Conservation (phyloP, 2,329 filamentous ascomycete species). For the Elsinoe batatas region DNA sequence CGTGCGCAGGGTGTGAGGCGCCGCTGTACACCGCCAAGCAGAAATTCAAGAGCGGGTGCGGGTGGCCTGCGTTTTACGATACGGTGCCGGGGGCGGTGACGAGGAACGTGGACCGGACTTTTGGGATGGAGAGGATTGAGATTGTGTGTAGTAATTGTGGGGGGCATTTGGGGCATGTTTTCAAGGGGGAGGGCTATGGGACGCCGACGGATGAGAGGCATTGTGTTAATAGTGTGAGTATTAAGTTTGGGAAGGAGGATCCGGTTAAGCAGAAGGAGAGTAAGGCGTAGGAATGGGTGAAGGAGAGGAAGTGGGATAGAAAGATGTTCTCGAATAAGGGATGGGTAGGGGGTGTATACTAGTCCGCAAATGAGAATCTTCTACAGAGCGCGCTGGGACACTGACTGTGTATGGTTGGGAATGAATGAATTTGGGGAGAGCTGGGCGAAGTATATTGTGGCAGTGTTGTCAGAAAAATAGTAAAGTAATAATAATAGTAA, state of each 20-base stretch:
- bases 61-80: slow-evolving; percentile 98
- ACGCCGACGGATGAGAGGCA: slow-evolving; percentile 93
- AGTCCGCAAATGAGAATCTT: too few relatives aligned
- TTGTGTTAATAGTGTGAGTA: slow-evolving; percentile 87
- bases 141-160: slow-evolving; percentile 94
- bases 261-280: slow-evolving; percentile 32
- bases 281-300: slow-evolving; percentile 21
- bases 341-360: too few relatives aligned
- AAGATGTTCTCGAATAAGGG: too few relatives aligned
- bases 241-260: slow-evolving; percentile 69
- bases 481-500: too few relatives aligned
- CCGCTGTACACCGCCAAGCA: slow-evolving; percentile 87
- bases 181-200: slow-evolving; percentile 74
- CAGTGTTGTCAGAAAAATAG: too few relatives aligned
- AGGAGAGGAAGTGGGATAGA: neutral
- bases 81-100: slow-evolving; percentile 84
- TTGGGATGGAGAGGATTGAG: slow-evolving; percentile 81
- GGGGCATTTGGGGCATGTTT: slow-evolving; percentile 82
- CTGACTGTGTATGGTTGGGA: too few relatives aligned
- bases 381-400: too few relatives aligned
- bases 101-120: slow-evolving; percentile 62
- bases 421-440: too few relatives aligned
- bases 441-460: too few relatives aligned
- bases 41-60: slow-evolving; percentile 94
- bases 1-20: slow-evolving; percentile 73